Evolutionary conservation across 768 basidiomycete genomes (phyloP).

Genomic region (Tylopilus vinaceipallidus): DNA sequence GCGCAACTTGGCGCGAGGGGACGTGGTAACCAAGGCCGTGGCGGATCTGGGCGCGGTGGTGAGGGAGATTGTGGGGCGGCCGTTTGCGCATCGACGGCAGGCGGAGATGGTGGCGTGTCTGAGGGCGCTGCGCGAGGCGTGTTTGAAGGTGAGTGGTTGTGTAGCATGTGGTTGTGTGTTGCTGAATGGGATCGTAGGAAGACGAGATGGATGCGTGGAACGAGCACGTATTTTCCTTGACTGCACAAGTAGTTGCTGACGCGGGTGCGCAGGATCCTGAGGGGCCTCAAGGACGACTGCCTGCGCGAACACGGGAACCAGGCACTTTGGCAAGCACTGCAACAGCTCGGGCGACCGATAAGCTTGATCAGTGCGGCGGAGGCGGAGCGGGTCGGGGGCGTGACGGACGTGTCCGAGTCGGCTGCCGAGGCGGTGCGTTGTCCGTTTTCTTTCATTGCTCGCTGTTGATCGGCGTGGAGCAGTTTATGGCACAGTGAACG

Average conservation of each 20-base stretch:
- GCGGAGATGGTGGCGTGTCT: slow-evolving; percentile 76
- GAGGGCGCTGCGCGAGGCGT: slow-evolving; percentile 61
- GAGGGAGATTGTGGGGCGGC: slow-evolving; percentile 62
- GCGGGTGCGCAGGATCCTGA: slow-evolving; percentile 51
- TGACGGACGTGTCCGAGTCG: slow-evolving; percentile 54
- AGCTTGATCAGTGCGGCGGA: slow-evolving; percentile 64
- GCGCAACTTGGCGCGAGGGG: slow-evolving; percentile 66
- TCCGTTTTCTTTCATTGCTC: background rate
- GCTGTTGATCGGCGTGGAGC: background rate
- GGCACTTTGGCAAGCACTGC: slow-evolving; percentile 64
- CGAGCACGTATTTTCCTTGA: slow-evolving; percentile 36
- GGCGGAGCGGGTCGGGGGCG: slow-evolving; percentile 56
- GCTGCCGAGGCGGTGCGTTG: slow-evolving; percentile 55
- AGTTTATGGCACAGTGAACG: slow-evolving; percentile 27
- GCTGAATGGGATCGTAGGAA: slow-evolving; percentile 44
- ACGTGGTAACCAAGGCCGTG: slow-evolving; percentile 82
- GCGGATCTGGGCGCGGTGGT: slow-evolving; percentile 75
- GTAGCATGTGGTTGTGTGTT: background rate
- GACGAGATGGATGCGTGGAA: slow-evolving; percentile 88
- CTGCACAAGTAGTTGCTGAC: no score
- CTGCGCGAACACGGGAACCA: slow-evolving; percentile 53
- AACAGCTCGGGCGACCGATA: slow-evolving; percentile 48
- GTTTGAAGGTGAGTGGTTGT: slow-evolving; percentile 49
- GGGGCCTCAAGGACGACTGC: slow-evolving; percentile 57
- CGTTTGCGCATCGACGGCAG: slow-evolving; percentile 67